Evolutionary conservation across 2,329 filamentous ascomycete species (phyloP), one percentile per base, ranked within the genome.

Genomic region (Penicillium sp.): DNA sequence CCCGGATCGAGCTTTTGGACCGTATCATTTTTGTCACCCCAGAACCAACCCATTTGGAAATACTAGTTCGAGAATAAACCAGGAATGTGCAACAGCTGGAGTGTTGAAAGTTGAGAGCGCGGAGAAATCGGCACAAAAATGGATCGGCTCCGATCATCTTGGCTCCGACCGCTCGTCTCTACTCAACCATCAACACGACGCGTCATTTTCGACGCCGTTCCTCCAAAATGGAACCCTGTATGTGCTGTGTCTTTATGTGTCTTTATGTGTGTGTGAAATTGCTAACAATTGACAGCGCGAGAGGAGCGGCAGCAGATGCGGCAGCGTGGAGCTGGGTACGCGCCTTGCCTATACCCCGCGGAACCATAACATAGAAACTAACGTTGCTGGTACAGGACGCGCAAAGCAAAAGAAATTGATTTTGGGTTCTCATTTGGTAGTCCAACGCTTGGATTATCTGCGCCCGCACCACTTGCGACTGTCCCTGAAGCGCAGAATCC

Each of bases 1-100:
- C 87, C 86, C 38, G 90, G 89, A 69, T 96, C 91, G 66, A 97
- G 86, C 66, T 89, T 87, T 65, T 82, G 81, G 62, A 91, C 81
- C 24, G 89, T 86, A 69, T 90, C 85, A 60, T 86, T 81, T 65
- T 72, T 63, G 62, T 61, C 68, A 56, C 80, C 78, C 83, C 84
- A 86, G 59, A 87, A 80, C 85, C 85, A 87, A 66, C 84, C 82
- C 85, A 88, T 86, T 61, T 51, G 61, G 48, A 37, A 60, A 46
- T 32, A 35, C 8, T 31, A 24, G 3, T 43, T 50, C 5, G 24
- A 43, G 10, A 37, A 29, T 37, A 29, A 10, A 37, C 3, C 16
- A n/a, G 34, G 22, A 42, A 34, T 29, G 34, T 47, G 20, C 16
- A 43, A 42, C 16, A 29, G 14, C 39, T 42, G 20, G 18, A 16